Evolutionary conservation across 768 basidiomycete genomes (phyloP).

Genomic region (Suillus bovinus): DNA sequence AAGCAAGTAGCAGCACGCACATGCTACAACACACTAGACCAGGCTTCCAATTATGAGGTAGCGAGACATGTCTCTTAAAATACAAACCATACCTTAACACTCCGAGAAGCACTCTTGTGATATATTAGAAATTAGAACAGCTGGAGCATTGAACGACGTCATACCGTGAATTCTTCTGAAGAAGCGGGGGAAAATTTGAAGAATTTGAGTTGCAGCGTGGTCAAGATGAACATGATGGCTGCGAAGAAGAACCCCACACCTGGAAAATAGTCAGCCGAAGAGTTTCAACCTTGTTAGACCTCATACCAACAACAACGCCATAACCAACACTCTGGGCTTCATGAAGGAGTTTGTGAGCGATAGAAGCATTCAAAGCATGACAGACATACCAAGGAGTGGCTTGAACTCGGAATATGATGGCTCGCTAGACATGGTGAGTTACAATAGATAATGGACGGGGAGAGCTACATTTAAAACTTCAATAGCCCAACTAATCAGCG

Average conservation of each 20-base stretch:
- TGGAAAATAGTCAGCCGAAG: constrained; percentile 14
- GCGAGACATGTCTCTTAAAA: neutral
- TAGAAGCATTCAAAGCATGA: neutral
- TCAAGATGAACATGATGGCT: constrained; percentile 45
- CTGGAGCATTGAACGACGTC: constrained; percentile 2
- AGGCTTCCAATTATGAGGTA: constrained; percentile 30
- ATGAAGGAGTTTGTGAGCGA: neutral
- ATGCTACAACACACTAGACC: constrained; percentile 53
- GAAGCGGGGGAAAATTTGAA: constrained; percentile 45
- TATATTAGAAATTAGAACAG: constrained; percentile 3
- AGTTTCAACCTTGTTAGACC: neutral
- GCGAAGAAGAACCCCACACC: constrained; percentile 55
- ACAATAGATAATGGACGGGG: neutral
- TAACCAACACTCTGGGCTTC: constrained; percentile 48
- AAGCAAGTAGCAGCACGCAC: constrained; percentile 22
- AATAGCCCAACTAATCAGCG: neutral
- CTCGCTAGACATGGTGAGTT: constrained; percentile 19
- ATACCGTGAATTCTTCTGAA: constrained; percentile 51
- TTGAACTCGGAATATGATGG: constrained; percentile 37
- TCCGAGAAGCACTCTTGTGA: constrained; percentile 44
- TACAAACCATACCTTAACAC: constrained; percentile 38
- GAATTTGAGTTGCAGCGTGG: constrained; percentile 46
- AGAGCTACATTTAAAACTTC: too few relatives aligned
- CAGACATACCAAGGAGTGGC: constrained; percentile 38
- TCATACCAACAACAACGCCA: constrained; percentile 48